phyloP scores from a whole-genome alignment of 805 yeast genomes.

The Starmera dryadoides region DNA sequence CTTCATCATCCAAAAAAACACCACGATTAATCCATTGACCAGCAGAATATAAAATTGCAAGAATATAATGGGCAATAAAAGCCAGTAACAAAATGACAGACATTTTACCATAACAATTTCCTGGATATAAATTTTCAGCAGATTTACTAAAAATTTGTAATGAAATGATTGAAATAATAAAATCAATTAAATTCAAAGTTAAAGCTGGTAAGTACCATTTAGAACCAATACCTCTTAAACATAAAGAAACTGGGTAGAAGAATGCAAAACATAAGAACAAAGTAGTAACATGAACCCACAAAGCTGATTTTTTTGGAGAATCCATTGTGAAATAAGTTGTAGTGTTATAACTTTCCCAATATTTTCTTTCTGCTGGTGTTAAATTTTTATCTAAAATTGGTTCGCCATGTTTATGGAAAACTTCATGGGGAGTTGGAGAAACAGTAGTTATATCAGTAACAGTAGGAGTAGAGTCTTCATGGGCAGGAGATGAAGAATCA shows the following conservation, averaged over 20 bases:
- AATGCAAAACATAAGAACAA: slow-evolving; percentile 38
- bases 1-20: slow-evolving; percentile 21
- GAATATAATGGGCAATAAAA: slow-evolving; percentile 43
- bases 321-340: slow-evolving; percentile 62
- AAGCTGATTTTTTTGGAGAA: slow-evolving; percentile 39
- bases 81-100: slow-evolving; percentile 51
- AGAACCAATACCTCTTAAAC: slow-evolving; percentile 53
- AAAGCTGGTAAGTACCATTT: slow-evolving; percentile 53
- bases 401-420: slow-evolving; percentile 52
- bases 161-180: slow-evolving; percentile 43
- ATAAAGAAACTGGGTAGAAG: slow-evolving; percentile 61
- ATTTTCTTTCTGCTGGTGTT: slow-evolving; percentile 62
- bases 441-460: slow-evolving; percentile 8
- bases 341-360: slow-evolving; percentile 75
- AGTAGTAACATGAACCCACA: slow-evolving; percentile 47
- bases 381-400: slow-evolving; percentile 65
- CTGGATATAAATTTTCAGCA: slow-evolving; percentile 67
- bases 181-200: slow-evolving; percentile 38
- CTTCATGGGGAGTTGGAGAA: slow-evolving; percentile 41
- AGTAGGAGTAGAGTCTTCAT: slow-evolving; percentile 5
- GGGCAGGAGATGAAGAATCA: slow-evolving; percentile 1
- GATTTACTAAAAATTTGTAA: slow-evolving; percentile 51
- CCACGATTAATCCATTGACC: slow-evolving; percentile 31
- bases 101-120: slow-evolving; percentile 65
- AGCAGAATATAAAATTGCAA: slow-evolving; percentile 44